Evolutionary conservation across 2,329 filamentous ascomycete species (phyloP), one percentile per base, ranked within the genome.

Genomic region (Paramyrothecium roridum): DNA sequence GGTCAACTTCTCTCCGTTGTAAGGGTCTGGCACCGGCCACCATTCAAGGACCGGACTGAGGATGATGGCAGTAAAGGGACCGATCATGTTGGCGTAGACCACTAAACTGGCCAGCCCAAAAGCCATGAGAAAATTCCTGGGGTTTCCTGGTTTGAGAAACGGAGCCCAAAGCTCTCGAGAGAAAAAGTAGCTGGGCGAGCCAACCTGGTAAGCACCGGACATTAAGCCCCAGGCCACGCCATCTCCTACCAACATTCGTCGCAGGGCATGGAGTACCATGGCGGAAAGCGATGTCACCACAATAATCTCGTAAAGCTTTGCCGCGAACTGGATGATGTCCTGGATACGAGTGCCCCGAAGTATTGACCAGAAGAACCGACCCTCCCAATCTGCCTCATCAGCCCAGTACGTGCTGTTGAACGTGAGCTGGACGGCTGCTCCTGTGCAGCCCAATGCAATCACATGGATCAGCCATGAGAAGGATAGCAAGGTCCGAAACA

Each of bases 261-360:
- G 26, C 30, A 51, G 20, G 49, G 33, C 19, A 33, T 51, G 49
- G 30, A 51, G 13, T 11, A 51, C 49, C 49, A 51, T 51, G 12
- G 49, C 49, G 13, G 49, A 51, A 16, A 51, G 26, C 11, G 49
- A 51, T 33, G 20, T 8, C 12, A 51, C 49, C 4, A 51, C 37
- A 20, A 51, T 51, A 17, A 51, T 51, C 49, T 51, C 49, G 33
- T 51, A 51, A n/a, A 51, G 33, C 49, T 51, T 51, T 8, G 49
- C 49, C 8, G 30, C 49, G 20, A 51, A 51, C 30, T 51, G 49
- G 19, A 51, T 19, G 3, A 51, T 37, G 30, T 51, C 49, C 20
- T 51, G 49, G 2, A 51, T 40, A 20, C 49, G 49, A 11, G 30
- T 51, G 12, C 49, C 49, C n/a, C 49, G 16, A 11, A 51, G 49